Base-by-base conservation (phyloP, 2,329 filamentous ascomycete genomes). In the Dryadomyces quercus-mongolicae region DNA sequence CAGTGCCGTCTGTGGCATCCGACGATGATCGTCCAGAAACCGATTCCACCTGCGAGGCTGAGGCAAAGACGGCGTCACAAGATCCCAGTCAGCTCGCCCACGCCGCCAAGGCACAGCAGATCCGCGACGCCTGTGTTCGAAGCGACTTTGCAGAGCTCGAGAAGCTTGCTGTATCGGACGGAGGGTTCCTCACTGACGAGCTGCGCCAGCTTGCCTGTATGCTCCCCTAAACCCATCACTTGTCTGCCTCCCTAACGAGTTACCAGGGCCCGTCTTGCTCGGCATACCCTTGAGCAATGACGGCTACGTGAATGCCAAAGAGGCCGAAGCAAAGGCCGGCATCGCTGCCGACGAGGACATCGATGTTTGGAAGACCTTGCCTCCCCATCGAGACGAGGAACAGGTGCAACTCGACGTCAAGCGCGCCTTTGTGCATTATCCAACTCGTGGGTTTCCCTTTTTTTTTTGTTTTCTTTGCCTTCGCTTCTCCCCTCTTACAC, bases 391-490 rank as follows among this genome's bases (percentile, higher is more conserved):
- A 38, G 93, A 98, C 63, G 93, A 98, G 68, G 83, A 86, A 51
- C 93, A 98, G 70, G 90, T 98, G 43, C 79, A 84, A 64, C 77
- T 97, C 49, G 93, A 98, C 66, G 93, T 98, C 54, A 82, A 96
- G 69, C 81, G 93, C 54, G 91, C 93, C n/a, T 98, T 98, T 69
- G 86, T 97, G 57, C 94, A 96, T 71, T 98, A 98, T 67, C 93
- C 93, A 13, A 78, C 80, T 58, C 80, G 90, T 93, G 75, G 63
- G 77, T 64, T 10, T 25, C 2, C 9, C 13, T 18, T 0, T 36
- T 38, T 40, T 10, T 10, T 2, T 38, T 9, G 7, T 1, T 18
- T 18, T 25, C n/a, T 40, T 31, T 16, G 10, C 20, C 40, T 38
- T 1, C 12, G n/a, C 40, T 44, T 31, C 25, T 12, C 13, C 0